Evolutionary conservation across 208 protist species (phyloP).

Genomic region (Porcisia hertigi): DNA sequence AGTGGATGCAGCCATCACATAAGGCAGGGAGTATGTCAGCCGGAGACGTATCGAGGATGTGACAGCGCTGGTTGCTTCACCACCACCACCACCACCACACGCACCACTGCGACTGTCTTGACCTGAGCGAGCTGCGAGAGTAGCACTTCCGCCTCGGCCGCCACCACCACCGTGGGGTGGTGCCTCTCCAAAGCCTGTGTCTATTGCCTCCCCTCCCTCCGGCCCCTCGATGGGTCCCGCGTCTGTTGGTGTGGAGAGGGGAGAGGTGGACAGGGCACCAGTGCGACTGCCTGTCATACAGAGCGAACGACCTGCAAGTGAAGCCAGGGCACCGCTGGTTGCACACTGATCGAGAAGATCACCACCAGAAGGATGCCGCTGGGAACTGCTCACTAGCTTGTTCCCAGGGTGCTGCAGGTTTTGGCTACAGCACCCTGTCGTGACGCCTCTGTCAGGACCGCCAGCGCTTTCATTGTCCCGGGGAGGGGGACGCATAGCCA

Average conservation of each 20-base stretch:
- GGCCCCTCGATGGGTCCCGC: not conserved
- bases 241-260: not conserved
- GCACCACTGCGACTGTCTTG: conserved; percentile 4
- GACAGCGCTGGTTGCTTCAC: not conserved
- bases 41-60: not conserved
- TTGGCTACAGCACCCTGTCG: not conserved
- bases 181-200: not conserved
- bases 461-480: not conserved
- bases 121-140: not conserved
- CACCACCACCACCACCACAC: conserved; percentile 3
- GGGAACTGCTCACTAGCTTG: not conserved
- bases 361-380: not conserved
- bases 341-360: not conserved
- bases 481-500: not conserved
- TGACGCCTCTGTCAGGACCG: not conserved
- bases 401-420: not conserved
- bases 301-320: not conserved
- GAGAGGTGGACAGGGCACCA: not conserved
- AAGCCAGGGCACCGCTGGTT: not conserved
- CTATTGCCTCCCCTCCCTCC: too few species aligned
- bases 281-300: conserved; percentile 10
- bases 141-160: not conserved
- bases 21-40: conserved; percentile 4
- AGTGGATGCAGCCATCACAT: conserved; percentile 1
- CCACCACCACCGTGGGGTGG: not conserved